These are phyloP conservation scores for Podospora australis DNA, from an alignment of 495 filamentous ascomycete species.

Conservation along the genomic window DNA sequence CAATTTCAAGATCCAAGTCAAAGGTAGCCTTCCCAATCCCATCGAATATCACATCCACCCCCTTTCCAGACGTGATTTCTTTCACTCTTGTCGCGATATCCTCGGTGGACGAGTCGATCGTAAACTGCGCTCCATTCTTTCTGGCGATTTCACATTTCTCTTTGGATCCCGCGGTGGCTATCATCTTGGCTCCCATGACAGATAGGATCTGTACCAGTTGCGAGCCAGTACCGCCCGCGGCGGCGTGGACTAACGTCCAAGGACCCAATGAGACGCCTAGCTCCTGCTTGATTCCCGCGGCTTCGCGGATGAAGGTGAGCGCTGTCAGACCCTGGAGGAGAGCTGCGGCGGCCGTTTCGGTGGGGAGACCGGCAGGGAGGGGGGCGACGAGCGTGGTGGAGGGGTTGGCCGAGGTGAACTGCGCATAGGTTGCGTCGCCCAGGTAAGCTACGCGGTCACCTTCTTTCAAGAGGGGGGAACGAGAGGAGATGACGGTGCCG, in stretches of 20 bases:
- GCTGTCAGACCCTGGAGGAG: constrained; percentile 85
- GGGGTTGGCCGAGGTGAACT: constrained; percentile 59
- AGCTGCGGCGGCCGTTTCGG: constrained; percentile 59
- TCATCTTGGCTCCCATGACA: constrained; percentile 67
- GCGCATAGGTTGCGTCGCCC: constrained; percentile 58
- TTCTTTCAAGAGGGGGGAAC: constrained; percentile 38
- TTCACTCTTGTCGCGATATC: constrained; percentile 59
- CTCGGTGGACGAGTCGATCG: constrained; percentile 65
- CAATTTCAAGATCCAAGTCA: constrained; percentile 69
- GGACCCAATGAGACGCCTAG: constrained; percentile 45
- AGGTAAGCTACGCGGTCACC: constrained; percentile 68
- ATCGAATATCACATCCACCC: constrained; percentile 80
- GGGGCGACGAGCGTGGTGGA: constrained; percentile 50
- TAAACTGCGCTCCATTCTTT: constrained; percentile 60
- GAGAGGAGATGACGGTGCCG: constrained; percentile 35
- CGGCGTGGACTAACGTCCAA: constrained; percentile 84
- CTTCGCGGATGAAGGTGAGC: constrained; percentile 71
- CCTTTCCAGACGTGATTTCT: constrained; percentile 63
- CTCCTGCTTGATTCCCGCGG: constrained; percentile 56
- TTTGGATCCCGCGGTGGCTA: constrained; percentile 71
- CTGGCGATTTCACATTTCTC: constrained; percentile 69
- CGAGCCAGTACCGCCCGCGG: constrained; percentile 80
- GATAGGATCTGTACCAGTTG: constrained; percentile 71
- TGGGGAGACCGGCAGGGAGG: constrained; percentile 57
- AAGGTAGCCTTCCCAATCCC: constrained; percentile 85